Conservation (phyloP, 1,139 yeast species). For the Magnusiomyces sp. region DNA sequence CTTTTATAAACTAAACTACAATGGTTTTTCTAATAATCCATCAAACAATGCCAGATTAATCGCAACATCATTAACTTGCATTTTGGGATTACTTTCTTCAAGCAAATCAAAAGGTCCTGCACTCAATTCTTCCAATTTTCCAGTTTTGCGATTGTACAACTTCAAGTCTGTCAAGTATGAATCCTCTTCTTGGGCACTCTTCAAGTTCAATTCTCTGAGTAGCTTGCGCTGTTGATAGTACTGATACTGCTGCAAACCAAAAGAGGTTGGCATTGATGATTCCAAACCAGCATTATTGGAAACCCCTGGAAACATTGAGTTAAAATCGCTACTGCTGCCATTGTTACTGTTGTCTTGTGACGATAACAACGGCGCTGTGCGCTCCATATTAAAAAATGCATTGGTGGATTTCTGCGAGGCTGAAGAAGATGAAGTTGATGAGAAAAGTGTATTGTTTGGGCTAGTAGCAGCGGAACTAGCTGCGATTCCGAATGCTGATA, state of each 20-base stretch:
- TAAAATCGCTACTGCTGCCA: not conserved
- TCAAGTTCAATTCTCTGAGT: not conserved
- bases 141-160: slow-evolving; percentile 29
- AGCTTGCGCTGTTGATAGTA: not conserved
- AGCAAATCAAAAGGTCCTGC: slow-evolving; percentile 53
- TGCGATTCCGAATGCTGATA: not conserved
- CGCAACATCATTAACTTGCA: slow-evolving; percentile 54
- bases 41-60: slow-evolving; percentile 68
- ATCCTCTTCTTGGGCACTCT: slow-evolving; percentile 8
- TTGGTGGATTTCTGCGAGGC: too few relatives aligned
- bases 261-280: not conserved
- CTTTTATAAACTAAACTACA: slow-evolving; percentile 31
- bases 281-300: not conserved
- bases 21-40: slow-evolving; percentile 60
- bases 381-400: too few relatives aligned
- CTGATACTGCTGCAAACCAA: not conserved
- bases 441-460: too few relatives aligned
- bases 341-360: not conserved
- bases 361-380: not conserved
- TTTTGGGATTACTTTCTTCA: slow-evolving; percentile 53
- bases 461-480: not conserved
- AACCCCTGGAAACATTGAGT: slow-evolving; percentile 2
- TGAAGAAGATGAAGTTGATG: too few relatives aligned
- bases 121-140: slow-evolving; percentile 31
- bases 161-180: slow-evolving; percentile 28